Evolutionary conservation across 176 grass and related monocot genomes (phyloP).

Genomic region (Oryza meridionalis): DNA sequence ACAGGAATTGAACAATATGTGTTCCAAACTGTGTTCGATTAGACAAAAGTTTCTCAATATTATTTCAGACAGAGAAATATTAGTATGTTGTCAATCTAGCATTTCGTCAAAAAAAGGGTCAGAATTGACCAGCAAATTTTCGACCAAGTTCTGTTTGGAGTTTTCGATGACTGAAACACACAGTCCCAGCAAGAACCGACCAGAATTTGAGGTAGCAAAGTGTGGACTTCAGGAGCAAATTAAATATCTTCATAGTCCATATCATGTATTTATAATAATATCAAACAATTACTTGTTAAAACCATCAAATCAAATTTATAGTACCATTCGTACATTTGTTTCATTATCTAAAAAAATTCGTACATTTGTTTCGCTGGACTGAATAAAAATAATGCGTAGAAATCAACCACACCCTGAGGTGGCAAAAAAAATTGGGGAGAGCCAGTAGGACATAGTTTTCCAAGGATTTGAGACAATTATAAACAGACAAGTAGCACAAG

Average conservation of each 20-base stretch:
- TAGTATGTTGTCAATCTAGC: background rate
- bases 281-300: background rate
- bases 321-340: background rate
- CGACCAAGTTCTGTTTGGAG: background rate
- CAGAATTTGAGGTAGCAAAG: background rate
- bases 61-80: background rate
- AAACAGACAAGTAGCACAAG: background rate
- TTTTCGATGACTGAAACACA: background rate
- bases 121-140: background rate
- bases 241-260: background rate
- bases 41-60: background rate
- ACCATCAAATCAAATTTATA: slow-evolving; percentile 11
- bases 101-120: background rate
- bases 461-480: slow-evolving; percentile 12
- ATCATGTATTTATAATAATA: slow-evolving; percentile 11
- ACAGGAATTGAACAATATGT: background rate
- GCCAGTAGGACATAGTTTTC: slow-evolving; percentile 1
- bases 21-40: background rate
- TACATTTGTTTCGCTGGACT: background rate
- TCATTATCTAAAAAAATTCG: background rate
- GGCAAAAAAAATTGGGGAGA: background rate
- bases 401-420: background rate
- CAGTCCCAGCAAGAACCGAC: background rate
- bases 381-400: slow-evolving; percentile 3
- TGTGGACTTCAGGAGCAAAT: background rate